Percentiles rank a stretch among this genome's conserved stretches.
These are phyloP conservation scores for Eragrostis nindensis DNA, from an alignment of 176 grass and related monocot genomes.

Conservation along the genomic window DNA sequence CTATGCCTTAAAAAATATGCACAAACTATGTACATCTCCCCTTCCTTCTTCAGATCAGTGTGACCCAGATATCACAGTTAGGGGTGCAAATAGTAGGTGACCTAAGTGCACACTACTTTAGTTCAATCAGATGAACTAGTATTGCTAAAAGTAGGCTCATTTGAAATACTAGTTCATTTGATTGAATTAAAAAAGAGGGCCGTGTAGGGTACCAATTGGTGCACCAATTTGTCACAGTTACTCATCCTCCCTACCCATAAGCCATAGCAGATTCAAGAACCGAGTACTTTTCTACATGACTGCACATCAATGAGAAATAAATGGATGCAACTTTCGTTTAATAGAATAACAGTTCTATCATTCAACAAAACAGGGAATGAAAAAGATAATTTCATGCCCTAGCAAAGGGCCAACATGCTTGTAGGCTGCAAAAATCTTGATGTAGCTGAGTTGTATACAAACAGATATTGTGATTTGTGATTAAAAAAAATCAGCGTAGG, in stretches of 20 bases:
- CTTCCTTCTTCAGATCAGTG: neutral
- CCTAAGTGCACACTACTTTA: neutral
- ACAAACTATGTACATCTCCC: neutral
- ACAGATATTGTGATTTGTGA: neutral
- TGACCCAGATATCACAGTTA: neutral
- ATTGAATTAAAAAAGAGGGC: too few relatives aligned
- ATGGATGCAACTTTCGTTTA: neutral
- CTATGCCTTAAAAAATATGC: neutral
- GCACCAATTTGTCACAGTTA: neutral
- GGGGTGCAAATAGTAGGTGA: neutral
- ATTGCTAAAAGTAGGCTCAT: neutral
- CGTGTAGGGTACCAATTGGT: too few relatives aligned
- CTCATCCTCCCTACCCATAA: neutral
- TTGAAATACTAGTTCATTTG: neutral
- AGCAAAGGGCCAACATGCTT: neutral
- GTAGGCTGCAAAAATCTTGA: neutral
- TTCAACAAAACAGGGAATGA: neutral
- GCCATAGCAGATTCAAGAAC: neutral
- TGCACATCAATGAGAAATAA: neutral
- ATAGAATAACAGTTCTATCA: neutral
- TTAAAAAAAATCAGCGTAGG: neutral
- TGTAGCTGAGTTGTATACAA: neutral
- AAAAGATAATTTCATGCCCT: neutral
- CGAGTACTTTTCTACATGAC: conserved; percentile 2
- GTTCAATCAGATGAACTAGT: neutral